Percentiles rank a stretch among this genome's conserved stretches.
Conservation (phyloP, 345 rosid species). For the Hirschfeldia incana region DNA sequence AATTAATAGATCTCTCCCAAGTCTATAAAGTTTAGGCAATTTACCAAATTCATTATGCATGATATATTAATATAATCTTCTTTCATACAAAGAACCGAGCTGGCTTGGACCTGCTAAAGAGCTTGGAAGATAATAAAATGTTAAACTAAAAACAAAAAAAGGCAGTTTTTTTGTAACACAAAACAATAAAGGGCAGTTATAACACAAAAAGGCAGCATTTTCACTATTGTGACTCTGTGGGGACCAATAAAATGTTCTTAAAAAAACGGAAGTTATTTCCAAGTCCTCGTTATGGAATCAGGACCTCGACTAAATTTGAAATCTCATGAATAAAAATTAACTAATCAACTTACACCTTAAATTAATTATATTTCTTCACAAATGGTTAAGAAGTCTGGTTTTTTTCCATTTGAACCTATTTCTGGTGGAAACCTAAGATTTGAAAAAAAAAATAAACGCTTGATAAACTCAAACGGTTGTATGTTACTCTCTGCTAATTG, state of each 20-base stretch:
- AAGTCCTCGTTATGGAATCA: conserved; percentile 20
- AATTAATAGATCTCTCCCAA: conserved; percentile 17
- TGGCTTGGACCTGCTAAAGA: not conserved
- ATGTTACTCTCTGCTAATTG: not conserved
- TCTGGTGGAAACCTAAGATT: not conserved
- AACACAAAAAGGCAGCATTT: not conserved
- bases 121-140: not conserved
- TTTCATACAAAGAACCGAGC: not conserved
- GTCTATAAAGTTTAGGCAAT: conserved; percentile 25
- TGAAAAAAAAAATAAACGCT: not conserved
- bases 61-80: not conserved
- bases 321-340: not conserved
- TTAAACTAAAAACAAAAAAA: not conserved
- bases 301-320: conserved; percentile 6
- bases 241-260: not conserved
- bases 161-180: not conserved
- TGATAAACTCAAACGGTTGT: not conserved
- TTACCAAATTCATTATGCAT: conserved; percentile 17
- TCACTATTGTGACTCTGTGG: not conserved
- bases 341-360: not conserved
- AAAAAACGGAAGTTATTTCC: no score
- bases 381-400: conserved; percentile 3
- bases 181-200: not conserved
- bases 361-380: not conserved
- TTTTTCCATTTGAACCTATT: not conserved